phyloP scores from a whole-genome alignment of 2,329 filamentous ascomycete genomes.

The Fusarium agapanthi region DNA sequence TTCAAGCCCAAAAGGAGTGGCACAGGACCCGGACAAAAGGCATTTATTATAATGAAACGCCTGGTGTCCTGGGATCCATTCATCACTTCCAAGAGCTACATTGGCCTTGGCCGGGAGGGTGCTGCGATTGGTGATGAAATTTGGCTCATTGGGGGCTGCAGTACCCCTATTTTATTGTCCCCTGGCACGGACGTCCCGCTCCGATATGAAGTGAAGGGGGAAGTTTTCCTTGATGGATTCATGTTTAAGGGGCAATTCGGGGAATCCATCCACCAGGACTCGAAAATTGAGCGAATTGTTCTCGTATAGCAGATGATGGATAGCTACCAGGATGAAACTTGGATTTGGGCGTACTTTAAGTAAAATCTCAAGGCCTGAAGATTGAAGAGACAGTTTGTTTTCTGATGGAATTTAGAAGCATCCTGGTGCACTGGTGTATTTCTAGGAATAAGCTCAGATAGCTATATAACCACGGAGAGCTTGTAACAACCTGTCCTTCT shows the following conservation, averaged over 20 bases:
- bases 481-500: background rate
- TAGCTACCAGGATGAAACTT: background rate
- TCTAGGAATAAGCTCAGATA: too few relatives aligned
- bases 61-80: background rate
- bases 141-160: background rate
- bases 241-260: background rate
- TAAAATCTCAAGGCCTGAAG: too few relatives aligned
- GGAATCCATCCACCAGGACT: background rate
- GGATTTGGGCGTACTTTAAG: too few relatives aligned
- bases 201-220: background rate
- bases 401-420: too few relatives aligned
- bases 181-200: too few relatives aligned
- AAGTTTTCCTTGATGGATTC: background rate
- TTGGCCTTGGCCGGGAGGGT: background rate
- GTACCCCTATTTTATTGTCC: background rate
- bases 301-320: background rate
- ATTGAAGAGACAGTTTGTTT: too few relatives aligned
- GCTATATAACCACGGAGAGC: too few relatives aligned
- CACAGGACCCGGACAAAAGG: background rate
- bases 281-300: background rate
- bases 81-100: background rate
- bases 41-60: background rate
- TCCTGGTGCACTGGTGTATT: too few relatives aligned
- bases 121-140: background rate
- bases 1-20: background rate